Evolutionary conservation across 805 yeast species (phyloP).

Genomic region (Starmerella sp.): DNA sequence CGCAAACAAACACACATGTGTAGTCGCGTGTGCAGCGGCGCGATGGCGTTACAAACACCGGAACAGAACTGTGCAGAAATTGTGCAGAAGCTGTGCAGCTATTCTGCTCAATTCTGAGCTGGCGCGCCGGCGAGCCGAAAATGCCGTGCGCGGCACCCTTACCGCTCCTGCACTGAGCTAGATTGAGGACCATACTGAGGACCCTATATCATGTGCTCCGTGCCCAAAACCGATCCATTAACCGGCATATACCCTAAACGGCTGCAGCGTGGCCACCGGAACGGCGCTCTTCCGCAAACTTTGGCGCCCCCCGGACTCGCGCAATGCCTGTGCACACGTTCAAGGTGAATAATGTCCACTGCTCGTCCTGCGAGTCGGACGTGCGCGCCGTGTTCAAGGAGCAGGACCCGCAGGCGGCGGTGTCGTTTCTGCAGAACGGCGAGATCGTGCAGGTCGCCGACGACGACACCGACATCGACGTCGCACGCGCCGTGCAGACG

Average conservation of each 20-base stretch:
- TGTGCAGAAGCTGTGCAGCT: no score
- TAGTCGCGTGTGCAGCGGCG: no score
- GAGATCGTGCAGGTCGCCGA: constrained; percentile 24
- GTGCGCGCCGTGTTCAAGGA: constrained; percentile 29
- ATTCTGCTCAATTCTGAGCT: no score
- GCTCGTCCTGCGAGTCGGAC: constrained; percentile 40
- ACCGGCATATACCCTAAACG: not conserved
- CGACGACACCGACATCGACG: constrained; percentile 12
- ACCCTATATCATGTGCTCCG: not conserved
- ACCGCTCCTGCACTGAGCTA: not conserved
- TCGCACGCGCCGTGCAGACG: constrained; percentile 7
- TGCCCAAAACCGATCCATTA: not conserved
- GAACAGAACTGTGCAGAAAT: no score
- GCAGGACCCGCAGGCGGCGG: constrained; percentile 19
- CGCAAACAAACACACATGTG: no score
- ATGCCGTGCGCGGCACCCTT: not conserved
- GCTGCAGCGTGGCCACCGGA: not conserved
- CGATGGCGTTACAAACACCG: no score
- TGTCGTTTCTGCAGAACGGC: constrained; percentile 24
- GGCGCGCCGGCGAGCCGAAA: not conserved
- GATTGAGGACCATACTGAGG: not conserved
- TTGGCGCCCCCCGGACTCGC: not conserved
- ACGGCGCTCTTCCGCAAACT: not conserved
- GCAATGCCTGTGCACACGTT: constrained; percentile 15
- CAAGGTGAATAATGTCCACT: constrained; percentile 41